Conservation (phyloP, 2,329 filamentous ascomycete species). For the Colletotrichum melonis region DNA sequence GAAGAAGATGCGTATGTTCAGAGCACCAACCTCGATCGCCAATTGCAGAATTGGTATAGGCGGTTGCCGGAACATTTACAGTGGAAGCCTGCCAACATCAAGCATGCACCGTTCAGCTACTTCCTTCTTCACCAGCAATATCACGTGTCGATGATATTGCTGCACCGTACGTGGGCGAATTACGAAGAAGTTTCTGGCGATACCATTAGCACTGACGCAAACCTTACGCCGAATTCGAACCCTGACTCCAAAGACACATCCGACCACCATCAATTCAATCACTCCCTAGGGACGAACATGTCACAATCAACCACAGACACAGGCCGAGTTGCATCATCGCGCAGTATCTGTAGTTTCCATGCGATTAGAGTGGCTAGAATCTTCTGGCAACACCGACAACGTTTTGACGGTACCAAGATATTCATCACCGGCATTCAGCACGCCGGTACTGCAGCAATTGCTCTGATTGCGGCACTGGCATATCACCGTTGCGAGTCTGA, state of each 20-base stretch:
- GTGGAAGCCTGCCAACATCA: constrained; percentile 63
- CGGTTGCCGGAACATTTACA: constrained; percentile 59
- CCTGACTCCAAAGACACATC: constrained; percentile 19
- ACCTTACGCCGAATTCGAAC: constrained; percentile 45
- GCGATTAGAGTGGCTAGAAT: constrained; percentile 64
- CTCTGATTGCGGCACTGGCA: constrained; percentile 61
- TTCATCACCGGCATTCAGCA: constrained; percentile 64
- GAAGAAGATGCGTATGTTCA: constrained; percentile 61
- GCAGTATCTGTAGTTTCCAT: constrained; percentile 65
- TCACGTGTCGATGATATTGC: constrained; percentile 62
- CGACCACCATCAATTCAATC: constrained; percentile 35
- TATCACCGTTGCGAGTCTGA: constrained; percentile 49
- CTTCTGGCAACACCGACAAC: constrained; percentile 65
- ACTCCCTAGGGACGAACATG: constrained; percentile 44
- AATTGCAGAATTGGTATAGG: constrained; percentile 66
- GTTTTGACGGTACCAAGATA: constrained; percentile 62
- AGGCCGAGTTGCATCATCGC: constrained; percentile 56
- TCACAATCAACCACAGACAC: constrained; percentile 51
- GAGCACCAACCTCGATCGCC: constrained; percentile 62
- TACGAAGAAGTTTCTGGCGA: constrained; percentile 55
- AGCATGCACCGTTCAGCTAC: constrained; percentile 60
- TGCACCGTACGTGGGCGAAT: constrained; percentile 64
- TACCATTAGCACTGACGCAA: constrained; percentile 44
- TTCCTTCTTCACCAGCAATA: constrained; percentile 68
- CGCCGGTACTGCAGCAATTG: constrained; percentile 64